Conservation (phyloP, 805 yeast genomes). For the Yarrowia sp. region DNA sequence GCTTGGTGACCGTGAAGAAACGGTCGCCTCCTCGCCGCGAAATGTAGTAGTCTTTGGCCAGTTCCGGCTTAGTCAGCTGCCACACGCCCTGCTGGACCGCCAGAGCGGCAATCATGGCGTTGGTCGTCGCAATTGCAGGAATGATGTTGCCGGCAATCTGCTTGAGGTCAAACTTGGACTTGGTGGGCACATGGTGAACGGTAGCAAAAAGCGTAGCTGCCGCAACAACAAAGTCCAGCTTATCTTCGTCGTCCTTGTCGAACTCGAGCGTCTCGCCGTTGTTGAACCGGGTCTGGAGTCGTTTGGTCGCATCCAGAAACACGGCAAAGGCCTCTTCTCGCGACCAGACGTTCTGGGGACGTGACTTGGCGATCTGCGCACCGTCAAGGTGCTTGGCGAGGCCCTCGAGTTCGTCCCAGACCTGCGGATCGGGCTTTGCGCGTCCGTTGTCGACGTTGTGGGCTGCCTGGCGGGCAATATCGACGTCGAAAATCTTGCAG, state of each 20-base stretch:
- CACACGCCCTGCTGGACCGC: slow-evolving; percentile 72
- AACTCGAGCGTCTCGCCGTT: slow-evolving; percentile 46
- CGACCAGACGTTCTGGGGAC: slow-evolving; percentile 53
- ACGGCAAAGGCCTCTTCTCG: slow-evolving; percentile 61
- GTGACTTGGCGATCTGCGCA: not conserved
- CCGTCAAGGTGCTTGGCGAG: slow-evolving; percentile 27
- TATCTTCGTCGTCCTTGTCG: slow-evolving; percentile 94
- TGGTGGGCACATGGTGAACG: slow-evolving; percentile 66
- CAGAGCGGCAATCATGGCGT: slow-evolving; percentile 91
- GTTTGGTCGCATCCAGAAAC: slow-evolving; percentile 49
- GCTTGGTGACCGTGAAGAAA: slow-evolving; percentile 40
- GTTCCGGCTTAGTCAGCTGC: slow-evolving; percentile 35
- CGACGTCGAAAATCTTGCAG: slow-evolving; percentile 60
- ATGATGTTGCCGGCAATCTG: slow-evolving; percentile 96
- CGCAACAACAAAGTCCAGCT: slow-evolving; percentile 81
- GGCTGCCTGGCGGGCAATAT: slow-evolving; percentile 65
- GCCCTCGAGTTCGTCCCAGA: slow-evolving; percentile 36
- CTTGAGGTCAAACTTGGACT: slow-evolving; percentile 81
- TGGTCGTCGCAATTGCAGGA: slow-evolving; percentile 97
- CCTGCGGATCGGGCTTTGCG: slow-evolving; percentile 63
- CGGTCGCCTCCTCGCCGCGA: not conserved
- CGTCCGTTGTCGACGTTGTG: slow-evolving; percentile 49
- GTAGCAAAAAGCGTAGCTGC: slow-evolving; percentile 75
- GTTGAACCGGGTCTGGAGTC: slow-evolving; percentile 51
- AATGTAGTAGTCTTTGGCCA: slow-evolving; percentile 33